Evolutionary conservation across 805 yeast species (phyloP), one percentile per base, ranked within the genome.

Genomic region (Clavispora vitiphila): DNA sequence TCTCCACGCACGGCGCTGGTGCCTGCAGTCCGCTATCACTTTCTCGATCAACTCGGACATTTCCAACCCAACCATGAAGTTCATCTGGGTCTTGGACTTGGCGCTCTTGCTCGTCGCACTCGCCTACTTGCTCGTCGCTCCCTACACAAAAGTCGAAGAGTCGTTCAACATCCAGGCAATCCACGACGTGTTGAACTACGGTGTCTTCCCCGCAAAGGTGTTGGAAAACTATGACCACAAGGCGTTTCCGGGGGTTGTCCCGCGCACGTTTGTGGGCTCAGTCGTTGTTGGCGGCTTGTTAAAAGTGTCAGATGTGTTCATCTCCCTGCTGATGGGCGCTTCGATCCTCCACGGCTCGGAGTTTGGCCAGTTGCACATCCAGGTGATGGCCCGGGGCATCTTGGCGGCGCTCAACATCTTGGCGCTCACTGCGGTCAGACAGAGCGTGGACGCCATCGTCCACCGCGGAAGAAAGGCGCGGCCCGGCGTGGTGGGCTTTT

Each of bases 81-180:
- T 19, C 51, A 44, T 23, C 25, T 50, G 47, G 43, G 24, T 39
- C 21, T 14, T 49, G 29, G 57, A 53, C 30, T 27, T 32, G 24
- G 40, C 65, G 5, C 58, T 83, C 12, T 46, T 84, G 16, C 67
- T 63, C 3, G 58, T 74, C 5, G 70, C 84, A 9, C 58, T 70
- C 2, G 61, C 63, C 36, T 80, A 82, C 56, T 51, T 84, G 46
- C 48, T 67, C 9, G 52, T 76, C 1, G 74, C 96, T 0, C 97
- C 96, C 0, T 87, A 67, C 61, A 83, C 97, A 1, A 91, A 91
- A 62, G 96, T 91, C 0, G 97, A 91, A 59, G 98, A 91, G 60
- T 86, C 96, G 22, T 91, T 91, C 71, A 86, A 83, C 52, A 68
- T 86, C 35, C 97, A 91, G 55, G 97, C 97, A 0, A 70, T 87